A percentile compares a stretch with the other conserved stretches of the same genome.
These are phyloP conservation scores for Cephalotrichum gorgonifer DNA, from an alignment of 2,329 filamentous ascomycete genomes.

Conservation along the genomic window DNA sequence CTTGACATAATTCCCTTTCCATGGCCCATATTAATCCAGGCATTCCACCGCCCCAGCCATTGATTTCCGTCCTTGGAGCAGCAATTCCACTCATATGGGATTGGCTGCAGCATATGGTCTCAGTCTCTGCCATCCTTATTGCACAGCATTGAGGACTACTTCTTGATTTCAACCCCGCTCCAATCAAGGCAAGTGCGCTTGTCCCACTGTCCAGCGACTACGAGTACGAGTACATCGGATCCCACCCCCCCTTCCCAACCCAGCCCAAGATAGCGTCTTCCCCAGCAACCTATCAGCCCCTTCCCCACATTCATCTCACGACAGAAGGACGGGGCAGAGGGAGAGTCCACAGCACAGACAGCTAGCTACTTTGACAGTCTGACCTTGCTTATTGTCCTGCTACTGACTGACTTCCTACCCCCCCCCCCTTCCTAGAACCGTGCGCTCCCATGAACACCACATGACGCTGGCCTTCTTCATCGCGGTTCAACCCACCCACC, in stretches of 20 bases:
- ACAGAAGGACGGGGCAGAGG: not conserved
- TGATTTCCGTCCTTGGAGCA: not conserved
- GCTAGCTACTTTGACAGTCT: not conserved
- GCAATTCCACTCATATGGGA: not conserved
- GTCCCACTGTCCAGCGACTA: too few relatives aligned
- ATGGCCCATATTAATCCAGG: too few relatives aligned
- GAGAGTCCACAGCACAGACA: not conserved
- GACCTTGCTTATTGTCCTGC: not conserved
- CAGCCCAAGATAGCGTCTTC: not conserved
- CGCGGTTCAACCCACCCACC: not conserved
- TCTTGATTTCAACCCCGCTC: not conserved
- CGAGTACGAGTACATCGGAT: not conserved
- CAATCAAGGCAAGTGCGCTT: not conserved
- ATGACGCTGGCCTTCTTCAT: not conserved
- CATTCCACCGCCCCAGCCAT: not conserved
- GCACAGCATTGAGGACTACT: too few relatives aligned
- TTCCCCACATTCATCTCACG: constrained; percentile 1
- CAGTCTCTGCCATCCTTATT: too few relatives aligned
- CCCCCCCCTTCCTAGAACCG: not conserved
- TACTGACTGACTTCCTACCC: not conserved
- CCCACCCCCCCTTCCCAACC: not conserved
- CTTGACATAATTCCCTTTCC: not conserved
- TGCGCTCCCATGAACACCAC: not conserved
- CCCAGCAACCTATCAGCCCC: not conserved
- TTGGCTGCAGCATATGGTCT: not conserved